Evolutionary conservation across 768 basidiomycete species (phyloP), one percentile per base, ranked within the genome.

Genomic region (Lentinula sp.): DNA sequence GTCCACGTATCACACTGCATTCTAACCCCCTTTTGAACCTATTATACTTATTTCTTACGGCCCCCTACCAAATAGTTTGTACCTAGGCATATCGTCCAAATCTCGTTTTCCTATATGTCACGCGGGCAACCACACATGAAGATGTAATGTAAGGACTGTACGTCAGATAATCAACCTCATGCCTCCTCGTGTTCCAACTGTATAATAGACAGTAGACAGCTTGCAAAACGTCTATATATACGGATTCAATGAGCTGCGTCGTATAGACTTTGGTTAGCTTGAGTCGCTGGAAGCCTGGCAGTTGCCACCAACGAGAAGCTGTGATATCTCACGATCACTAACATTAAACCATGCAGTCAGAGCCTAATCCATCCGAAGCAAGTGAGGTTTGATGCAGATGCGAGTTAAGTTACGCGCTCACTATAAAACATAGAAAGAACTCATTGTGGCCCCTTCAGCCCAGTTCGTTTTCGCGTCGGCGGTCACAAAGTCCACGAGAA

Each of bases 401-500:
- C 89, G 59, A 90, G 85, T 67, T 87, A 45, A 12, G 89, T 59
- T 90, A 88, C 51, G 90, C 73, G 75, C 58, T 50, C 39, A 59
- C 87, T 59, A 86, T 86, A 81, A 90, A 54, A 78, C 50, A 68
- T 90, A 90, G 71, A 89, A 88, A 23, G 81, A 66, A 32, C 89
- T 74, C 79, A 91, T 80, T 18, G 84, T 79, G 49, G 79, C 75
- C 9, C 89, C 87, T 73, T 90, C 88, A 1, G 81, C 84, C 87
- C 88, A 91, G 66, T 91, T 91, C 6, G 89, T 90, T 70, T 90
- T 89, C 9, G 53, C 53, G 67, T 91, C 89, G 0, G 87, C 86
- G 12, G 88, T 90, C 58, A 91, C 85, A 67, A 87, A 90, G 71
- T 91, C 91, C 58, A 91, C 89, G 51, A 91, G 73, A 75, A 91